Evolutionary conservation across 106 monocot genomes (phyloP).

Genomic region (Dendrobium nobile): DNA sequence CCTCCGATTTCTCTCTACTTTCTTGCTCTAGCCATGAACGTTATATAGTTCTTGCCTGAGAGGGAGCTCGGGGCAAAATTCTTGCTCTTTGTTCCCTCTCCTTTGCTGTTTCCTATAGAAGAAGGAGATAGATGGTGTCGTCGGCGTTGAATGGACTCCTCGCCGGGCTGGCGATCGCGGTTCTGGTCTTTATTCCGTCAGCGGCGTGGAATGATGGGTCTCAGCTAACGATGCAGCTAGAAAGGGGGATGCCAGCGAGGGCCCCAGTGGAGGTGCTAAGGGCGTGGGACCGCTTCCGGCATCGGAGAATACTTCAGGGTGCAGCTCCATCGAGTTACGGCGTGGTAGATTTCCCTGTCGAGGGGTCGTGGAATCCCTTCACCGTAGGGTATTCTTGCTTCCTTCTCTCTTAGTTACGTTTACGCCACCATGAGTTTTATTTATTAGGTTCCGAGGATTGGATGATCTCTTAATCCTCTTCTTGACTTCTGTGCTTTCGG

Average conservation of each 20-base stretch:
- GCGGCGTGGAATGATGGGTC: constrained; percentile 1
- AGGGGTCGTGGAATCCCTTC: constrained; percentile 78
- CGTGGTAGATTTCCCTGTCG: constrained; percentile 78
- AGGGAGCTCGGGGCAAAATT: constrained; percentile 6
- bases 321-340: constrained; percentile 13
- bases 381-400: constrained; percentile 60
- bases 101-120: background rate
- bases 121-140: constrained; percentile 19
- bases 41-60: background rate
- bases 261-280: constrained; percentile 31
- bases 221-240: constrained; percentile 46
- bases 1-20: background rate
- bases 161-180: background rate
- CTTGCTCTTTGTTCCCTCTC: constrained; percentile 2
- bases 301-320: constrained; percentile 37
- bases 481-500: background rate
- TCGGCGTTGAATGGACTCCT: background rate
- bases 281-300: constrained; percentile 48
- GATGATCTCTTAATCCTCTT: background rate
- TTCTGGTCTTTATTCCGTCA: background rate
- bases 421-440: background rate
- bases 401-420: background rate
- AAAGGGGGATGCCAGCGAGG: constrained; percentile 45
- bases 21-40: background rate
- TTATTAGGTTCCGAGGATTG: background rate